Base-by-base conservation (phyloP, 202 grass and related monocot genomes). In the Schoenoplectus triqueter region DNA sequence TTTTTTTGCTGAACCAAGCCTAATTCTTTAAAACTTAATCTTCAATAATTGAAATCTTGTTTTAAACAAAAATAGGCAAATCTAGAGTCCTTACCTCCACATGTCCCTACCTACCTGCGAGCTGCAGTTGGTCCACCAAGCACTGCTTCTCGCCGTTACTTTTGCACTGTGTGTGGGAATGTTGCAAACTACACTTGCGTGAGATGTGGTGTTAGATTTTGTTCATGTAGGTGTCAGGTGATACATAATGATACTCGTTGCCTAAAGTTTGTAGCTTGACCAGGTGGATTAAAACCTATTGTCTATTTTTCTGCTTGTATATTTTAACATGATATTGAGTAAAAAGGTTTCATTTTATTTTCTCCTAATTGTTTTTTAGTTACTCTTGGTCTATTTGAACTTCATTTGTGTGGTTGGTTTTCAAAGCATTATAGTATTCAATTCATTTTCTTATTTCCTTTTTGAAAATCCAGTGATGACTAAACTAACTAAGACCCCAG, bases 161-260 rank as follows among this genome's bases (percentile, higher is more conserved):
- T 90, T 83, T 95, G 95, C 78, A 95, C 95, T 0, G 95, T 98
- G 5, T 95, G 92, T 56, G 92, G 92, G 20, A 89, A 73, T 62
- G 50, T 87, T 78, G 67, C 92, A 3, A 93, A 88, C 64, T 95
- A 95, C 81, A 98, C 91, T 1, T 93, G 92, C 2, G 85, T 84
- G 54, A 88, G 92, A 69, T 98, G 92, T 65, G 95, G 92, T 44
- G 87, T 91, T 31, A 69, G 95, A 85, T 98, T 98, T 88, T 98
- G 95, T 77, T 95, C 92, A 6, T 95, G 92, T 80, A 87, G 87
- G 56, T 98, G 95, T 65, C 95, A 93, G 80, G 88, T 95, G 41
- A 90, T 95, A 81, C 92, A 93, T 85, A 95, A 93, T 2, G 95
- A 98, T 40, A 95, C 91, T 13, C 89, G 92, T 60, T 98, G 95